Percentiles rank a stretch among this genome's conserved stretches.
These are phyloP conservation scores for Bipolaris sorokiniana DNA, from an alignment of 2,329 filamentous ascomycete genomes.

Conservation along the genomic window DNA sequence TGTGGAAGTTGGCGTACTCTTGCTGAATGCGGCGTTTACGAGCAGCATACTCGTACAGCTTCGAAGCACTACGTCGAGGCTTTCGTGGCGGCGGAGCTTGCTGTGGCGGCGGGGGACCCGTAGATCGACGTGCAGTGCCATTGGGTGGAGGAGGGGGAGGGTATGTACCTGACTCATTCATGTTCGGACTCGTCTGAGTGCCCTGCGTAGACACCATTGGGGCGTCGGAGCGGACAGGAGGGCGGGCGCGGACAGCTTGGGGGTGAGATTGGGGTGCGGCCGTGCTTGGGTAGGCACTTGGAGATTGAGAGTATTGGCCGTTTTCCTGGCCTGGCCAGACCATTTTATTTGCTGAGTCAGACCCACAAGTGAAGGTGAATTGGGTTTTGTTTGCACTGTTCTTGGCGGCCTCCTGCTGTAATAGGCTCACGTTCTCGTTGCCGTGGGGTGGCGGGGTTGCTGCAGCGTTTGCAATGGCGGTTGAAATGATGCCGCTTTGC, in stretches of 20 bases:
- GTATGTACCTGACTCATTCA: constrained; percentile 46
- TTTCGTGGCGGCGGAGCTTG: constrained; percentile 62
- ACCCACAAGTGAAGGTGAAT: constrained; percentile 96
- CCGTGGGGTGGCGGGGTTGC: constrained; percentile 60
- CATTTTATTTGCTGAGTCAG: constrained; percentile 80
- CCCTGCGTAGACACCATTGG: constrained; percentile 59
- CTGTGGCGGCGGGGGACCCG: constrained; percentile 48
- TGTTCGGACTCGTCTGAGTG: constrained; percentile 62
- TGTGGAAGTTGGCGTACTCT: constrained; percentile 75
- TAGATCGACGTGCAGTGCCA: constrained; percentile 44
- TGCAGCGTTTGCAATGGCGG: constrained; percentile 82
- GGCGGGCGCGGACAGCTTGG: constrained; percentile 34
- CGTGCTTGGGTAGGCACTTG: constrained; percentile 43
- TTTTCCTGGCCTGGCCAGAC: constrained; percentile 72
- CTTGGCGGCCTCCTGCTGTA: constrained; percentile 70
- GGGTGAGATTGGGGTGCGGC: constrained; percentile 26
- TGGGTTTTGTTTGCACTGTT: constrained; percentile 78
- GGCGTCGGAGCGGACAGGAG: constrained; percentile 38
- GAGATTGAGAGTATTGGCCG: constrained; percentile 46
- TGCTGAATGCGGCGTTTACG: constrained; percentile 78
- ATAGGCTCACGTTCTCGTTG: constrained; percentile 78
- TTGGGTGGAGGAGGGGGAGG: constrained; percentile 31
- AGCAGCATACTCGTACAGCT: constrained; percentile 76
- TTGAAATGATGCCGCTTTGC: constrained; percentile 85
- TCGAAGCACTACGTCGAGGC: constrained; percentile 66